Evolutionary conservation across 768 basidiomycete genomes (phyloP).

Genomic region (Coprinopsis cinerea): DNA sequence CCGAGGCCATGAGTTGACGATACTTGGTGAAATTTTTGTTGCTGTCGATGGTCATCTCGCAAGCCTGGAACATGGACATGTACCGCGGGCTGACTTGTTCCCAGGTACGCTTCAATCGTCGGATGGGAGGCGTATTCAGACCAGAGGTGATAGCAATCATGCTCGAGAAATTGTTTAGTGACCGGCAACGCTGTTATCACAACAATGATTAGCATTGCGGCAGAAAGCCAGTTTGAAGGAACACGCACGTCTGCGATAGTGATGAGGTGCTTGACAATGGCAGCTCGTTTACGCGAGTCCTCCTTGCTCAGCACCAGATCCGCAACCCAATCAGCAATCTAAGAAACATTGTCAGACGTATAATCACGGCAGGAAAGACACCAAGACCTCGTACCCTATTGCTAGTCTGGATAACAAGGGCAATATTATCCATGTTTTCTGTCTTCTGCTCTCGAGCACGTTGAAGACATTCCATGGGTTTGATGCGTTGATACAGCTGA

Average conservation of each 20-base stretch:
- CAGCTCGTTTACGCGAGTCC: slow-evolving; percentile 78
- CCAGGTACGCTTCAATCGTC: slow-evolving; percentile 90
- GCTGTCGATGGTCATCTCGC: slow-evolving; percentile 88
- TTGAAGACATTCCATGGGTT: slow-evolving; percentile 85
- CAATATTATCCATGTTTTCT: slow-evolving; percentile 77
- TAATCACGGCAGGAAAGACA: background rate
- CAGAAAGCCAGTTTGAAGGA: background rate
- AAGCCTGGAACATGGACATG: slow-evolving; percentile 65
- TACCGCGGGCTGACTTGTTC: slow-evolving; percentile 77
- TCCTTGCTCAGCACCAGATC: slow-evolving; percentile 76
- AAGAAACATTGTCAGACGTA: slow-evolving; percentile 1
- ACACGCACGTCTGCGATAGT: slow-evolving; percentile 79
- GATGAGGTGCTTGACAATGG: slow-evolving; percentile 85
- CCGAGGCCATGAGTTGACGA: slow-evolving; percentile 71
- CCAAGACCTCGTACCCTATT: slow-evolving; percentile 54
- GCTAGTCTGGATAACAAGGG: slow-evolving; percentile 79
- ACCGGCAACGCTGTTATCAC: slow-evolving; percentile 89
- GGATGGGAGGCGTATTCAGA: slow-evolving; percentile 88
- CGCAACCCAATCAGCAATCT: slow-evolving; percentile 94
- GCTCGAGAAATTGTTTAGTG: slow-evolving; percentile 90
- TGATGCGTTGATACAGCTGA: slow-evolving; percentile 79
- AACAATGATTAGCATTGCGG: slow-evolving; percentile 1
- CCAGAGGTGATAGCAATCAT: slow-evolving; percentile 96
- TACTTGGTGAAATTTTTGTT: slow-evolving; percentile 95
- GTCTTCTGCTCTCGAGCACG: slow-evolving; percentile 72